phyloP scores from a whole-genome alignment of 1,284 basidiomycete genomes.

The Ceratobasidium sp. region DNA sequence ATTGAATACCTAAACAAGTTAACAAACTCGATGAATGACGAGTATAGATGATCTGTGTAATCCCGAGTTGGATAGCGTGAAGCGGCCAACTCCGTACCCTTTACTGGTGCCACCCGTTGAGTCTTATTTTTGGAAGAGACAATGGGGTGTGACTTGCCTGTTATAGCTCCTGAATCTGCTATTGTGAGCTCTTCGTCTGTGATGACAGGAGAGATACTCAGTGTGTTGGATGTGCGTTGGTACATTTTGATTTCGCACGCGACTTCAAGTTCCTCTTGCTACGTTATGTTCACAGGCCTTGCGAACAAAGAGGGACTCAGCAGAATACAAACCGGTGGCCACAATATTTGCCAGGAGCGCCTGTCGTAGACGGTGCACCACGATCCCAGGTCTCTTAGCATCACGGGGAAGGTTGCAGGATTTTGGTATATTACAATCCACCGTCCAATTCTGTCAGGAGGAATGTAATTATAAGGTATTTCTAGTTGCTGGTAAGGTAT shows the following conservation, averaged over 20 bases:
- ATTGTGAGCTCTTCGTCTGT: conserved; percentile 47
- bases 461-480: too few relatives aligned
- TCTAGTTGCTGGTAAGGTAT: too few relatives aligned
- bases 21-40: neutral
- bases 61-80: conserved; percentile 36
- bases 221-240: conserved; percentile 36
- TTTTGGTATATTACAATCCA: too few relatives aligned
- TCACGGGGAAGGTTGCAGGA: too few relatives aligned
- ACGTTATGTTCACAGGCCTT: neutral
- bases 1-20: neutral
- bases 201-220: conserved; percentile 46
- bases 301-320: neutral
- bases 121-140: neutral
- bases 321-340: conserved; percentile 63
- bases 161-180: conserved; percentile 49
- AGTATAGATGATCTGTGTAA: conserved; percentile 48
- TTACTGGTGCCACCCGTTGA: conserved; percentile 17
- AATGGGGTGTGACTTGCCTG: conserved; percentile 23
- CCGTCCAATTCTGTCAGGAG: too few relatives aligned
- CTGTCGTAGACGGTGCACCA: too few relatives aligned
- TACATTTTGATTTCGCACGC: conserved; percentile 49
- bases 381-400: too few relatives aligned
- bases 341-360: conserved; percentile 59
- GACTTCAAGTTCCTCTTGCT: conserved; percentile 46
- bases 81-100: conserved; percentile 47